Evolutionary conservation across 2,329 filamentous ascomycete species (phyloP).

Genomic region (Botryotinia globosa): DNA sequence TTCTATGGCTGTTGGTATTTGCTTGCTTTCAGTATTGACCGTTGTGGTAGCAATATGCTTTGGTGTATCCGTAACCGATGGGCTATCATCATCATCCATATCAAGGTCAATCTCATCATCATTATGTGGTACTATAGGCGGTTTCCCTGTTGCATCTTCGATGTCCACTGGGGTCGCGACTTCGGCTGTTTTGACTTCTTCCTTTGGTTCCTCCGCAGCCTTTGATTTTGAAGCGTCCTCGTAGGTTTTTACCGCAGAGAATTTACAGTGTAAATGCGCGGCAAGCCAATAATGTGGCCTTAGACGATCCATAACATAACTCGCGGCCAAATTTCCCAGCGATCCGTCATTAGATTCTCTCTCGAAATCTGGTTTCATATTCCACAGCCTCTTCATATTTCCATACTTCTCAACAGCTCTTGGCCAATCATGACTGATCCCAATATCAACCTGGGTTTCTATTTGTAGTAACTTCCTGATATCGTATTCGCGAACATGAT

Average conservation of each 20-base stretch:
- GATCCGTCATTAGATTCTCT: conserved; percentile 71
- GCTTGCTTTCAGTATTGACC: conserved; percentile 40
- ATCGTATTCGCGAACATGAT: conserved; percentile 87
- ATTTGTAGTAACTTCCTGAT: conserved; percentile 84
- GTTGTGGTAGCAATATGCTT: conserved; percentile 58
- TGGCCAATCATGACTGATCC: conserved; percentile 95
- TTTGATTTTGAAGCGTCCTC: conserved; percentile 26
- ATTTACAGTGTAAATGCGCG: conserved; percentile 90
- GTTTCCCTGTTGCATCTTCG: not conserved
- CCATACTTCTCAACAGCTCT: conserved; percentile 77
- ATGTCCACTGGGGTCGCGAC: not conserved
- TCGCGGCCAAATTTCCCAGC: conserved; percentile 77
- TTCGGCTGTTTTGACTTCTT: conserved; percentile 9
- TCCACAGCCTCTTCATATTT: conserved; percentile 65
- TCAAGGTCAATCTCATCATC: conserved; percentile 70
- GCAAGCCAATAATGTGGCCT: conserved; percentile 88
- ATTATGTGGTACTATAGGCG: conserved; percentile 45
- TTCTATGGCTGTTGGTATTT: conserved; percentile 31
- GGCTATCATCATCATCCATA: conserved; percentile 51
- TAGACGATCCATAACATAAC: conserved; percentile 75
- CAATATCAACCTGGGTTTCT: conserved; percentile 84
- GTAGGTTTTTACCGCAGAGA: conserved; percentile 65
- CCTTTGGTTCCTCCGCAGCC: conserved; percentile 24
- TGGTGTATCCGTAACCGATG: conserved; percentile 6
- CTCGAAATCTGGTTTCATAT: conserved; percentile 70